These are phyloP conservation scores for Kodamaea leandrae DNA, from an alignment of 805 yeast species.

Conservation along the genomic window DNA sequence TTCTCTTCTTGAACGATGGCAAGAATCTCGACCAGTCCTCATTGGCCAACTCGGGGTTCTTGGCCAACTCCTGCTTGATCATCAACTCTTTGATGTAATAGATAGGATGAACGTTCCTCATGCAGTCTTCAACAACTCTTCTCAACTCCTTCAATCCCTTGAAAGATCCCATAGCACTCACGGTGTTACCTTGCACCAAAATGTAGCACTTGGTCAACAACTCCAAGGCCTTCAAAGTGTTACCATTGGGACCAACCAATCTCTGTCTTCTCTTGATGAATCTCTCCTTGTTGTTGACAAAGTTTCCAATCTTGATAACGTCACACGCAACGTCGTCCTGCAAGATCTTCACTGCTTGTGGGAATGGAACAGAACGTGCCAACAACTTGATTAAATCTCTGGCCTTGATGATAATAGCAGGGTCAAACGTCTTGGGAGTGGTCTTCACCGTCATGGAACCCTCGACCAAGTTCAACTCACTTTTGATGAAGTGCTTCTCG, in stretches of 20 bases:
- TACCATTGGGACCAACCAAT: conserved; percentile 94
- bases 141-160: conserved; percentile 90
- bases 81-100: conserved; percentile 95
- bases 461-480: conserved; percentile 86
- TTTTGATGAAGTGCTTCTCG: conserved; percentile 71
- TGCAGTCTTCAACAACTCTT: conserved; percentile 95
- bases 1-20: conserved; percentile 95
- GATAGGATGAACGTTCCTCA: conserved; percentile 96
- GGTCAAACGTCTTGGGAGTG: conserved; percentile 92
- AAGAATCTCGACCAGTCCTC: conserved; percentile 97
- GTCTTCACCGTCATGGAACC: conserved; percentile 98
- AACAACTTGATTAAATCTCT: conserved; percentile 89
- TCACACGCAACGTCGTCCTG: conserved; percentile 95
- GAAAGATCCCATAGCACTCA: conserved; percentile 93
- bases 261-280: conserved; percentile 95
- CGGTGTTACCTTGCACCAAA: conserved; percentile 96
- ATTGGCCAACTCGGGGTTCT: conserved; percentile 90
- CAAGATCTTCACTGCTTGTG: conserved; percentile 89
- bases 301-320: conserved; percentile 89
- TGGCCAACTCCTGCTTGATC: conserved; percentile 94
- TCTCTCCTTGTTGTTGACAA: conserved; percentile 86
- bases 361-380: conserved; percentile 95
- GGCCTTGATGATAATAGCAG: conserved; percentile 89
- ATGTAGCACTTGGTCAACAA: conserved; percentile 93
- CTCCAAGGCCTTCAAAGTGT: conserved; percentile 93